Conservation (phyloP, 208 protist genomes). For the Balamuthia mandrillaris region DNA sequence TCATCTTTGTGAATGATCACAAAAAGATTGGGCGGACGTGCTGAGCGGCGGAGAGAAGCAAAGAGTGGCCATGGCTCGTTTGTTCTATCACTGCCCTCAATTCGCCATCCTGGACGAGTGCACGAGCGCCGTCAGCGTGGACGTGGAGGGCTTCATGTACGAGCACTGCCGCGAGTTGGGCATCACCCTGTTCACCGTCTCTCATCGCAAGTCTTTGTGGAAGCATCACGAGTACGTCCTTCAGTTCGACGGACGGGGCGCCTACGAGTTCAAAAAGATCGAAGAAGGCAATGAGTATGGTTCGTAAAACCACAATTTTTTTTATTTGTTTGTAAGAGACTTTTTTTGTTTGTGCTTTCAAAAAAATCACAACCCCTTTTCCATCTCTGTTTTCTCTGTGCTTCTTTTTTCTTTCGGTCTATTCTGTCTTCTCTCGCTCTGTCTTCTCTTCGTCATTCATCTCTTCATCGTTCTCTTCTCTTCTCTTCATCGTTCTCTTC, state of each 20-base stretch:
- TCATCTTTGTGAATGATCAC: background rate
- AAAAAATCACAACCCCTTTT: too few species aligned
- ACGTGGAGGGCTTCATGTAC: constrained; percentile 58
- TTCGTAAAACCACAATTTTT: background rate
- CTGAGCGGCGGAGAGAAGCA: constrained; percentile 56
- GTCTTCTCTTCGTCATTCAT: too few species aligned
- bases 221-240: constrained; percentile 66
- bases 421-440: too few species aligned
- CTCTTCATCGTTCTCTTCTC: too few species aligned
- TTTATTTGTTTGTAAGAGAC: too few species aligned
- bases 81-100: constrained; percentile 62
- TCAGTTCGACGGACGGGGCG: constrained; percentile 61
- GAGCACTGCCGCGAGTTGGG: constrained; percentile 33
- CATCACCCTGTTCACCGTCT: constrained; percentile 69
- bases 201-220: constrained; percentile 64
- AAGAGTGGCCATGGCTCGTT: constrained; percentile 56
- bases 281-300: background rate
- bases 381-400: too few species aligned
- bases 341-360: too few species aligned
- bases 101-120: constrained; percentile 71
- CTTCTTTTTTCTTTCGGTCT: too few species aligned
- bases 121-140: constrained; percentile 60
- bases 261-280: constrained; percentile 49
- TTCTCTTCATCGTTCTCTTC: too few species aligned
- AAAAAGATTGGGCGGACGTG: constrained; percentile 47